A percentile compares a stretch with the other conserved stretches of the same genome.
Conservation (phyloP, 2,329 filamentous ascomycete species). For the Colletotrichum acutatum region DNA sequence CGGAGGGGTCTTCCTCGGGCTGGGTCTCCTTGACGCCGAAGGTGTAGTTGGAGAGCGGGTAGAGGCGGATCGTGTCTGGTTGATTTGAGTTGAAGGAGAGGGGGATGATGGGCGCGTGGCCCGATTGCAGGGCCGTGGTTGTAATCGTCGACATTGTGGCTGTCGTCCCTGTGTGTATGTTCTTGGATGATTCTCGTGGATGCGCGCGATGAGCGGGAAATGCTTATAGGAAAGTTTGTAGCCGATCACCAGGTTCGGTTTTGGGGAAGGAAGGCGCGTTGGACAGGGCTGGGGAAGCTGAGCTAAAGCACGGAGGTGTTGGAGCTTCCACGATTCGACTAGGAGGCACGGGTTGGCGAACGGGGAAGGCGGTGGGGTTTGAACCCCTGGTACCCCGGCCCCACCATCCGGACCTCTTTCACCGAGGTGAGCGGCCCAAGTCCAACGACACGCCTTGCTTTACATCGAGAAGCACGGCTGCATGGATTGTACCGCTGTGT, state of each 20-base stretch:
- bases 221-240: neutral
- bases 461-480: neutral
- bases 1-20: constrained; percentile 96
- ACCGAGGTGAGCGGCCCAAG: neutral
- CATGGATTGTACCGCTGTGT: too few species aligned
- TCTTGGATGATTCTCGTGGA: neutral
- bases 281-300: constrained; percentile 2
- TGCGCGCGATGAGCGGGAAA: neutral
- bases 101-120: constrained; percentile 80
- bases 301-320: constrained; percentile 8
- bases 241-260: neutral
- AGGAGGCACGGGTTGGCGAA: neutral
- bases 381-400: neutral
- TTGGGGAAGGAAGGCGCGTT: neutral
- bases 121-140: constrained; percentile 79
- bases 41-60: constrained; percentile 97
- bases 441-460: neutral
- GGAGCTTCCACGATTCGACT: constrained; percentile 10
- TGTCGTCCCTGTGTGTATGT: constrained; percentile 31
- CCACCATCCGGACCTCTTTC: neutral
- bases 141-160: constrained; percentile 84
- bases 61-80: constrained; percentile 88
- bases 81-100: constrained; percentile 90
- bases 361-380: neutral
- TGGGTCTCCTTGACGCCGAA: constrained; percentile 99